A percentile compares a stretch with the other conserved stretches of the same genome.
Evolutionary conservation across 176 grass and related monocot genomes (phyloP).

Genomic region (barley (Hordeum vulgare)): MorexV3_pseudomolecules_assembly NC_058524.1:620942952-620943451

Average conservation of each 20-base stretch:
- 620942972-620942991: background rate
- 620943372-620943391: background rate
- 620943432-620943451: background rate
- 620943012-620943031: background rate
- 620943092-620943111: conserved; percentile 38
- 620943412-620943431: background rate
- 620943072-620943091: conserved; percentile 20
- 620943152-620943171: conserved; percentile 33
- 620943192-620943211: background rate
- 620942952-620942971: background rate
- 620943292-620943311: background rate
- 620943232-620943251: background rate
- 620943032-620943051: background rate
- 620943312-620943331: background rate
- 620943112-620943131: conserved; percentile 1
- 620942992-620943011: background rate
- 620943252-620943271: background rate
- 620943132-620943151: conserved; percentile 4
- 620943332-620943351: background rate
- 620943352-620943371: conserved; percentile 22
- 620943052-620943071: conserved; percentile 11
- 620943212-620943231: background rate
- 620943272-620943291: no score
- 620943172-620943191: background rate
- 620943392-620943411: background rate